These are phyloP conservation scores for Acmispon strigosus DNA, from an alignment of 306 rosid species.

Conservation along the genomic window DNA sequence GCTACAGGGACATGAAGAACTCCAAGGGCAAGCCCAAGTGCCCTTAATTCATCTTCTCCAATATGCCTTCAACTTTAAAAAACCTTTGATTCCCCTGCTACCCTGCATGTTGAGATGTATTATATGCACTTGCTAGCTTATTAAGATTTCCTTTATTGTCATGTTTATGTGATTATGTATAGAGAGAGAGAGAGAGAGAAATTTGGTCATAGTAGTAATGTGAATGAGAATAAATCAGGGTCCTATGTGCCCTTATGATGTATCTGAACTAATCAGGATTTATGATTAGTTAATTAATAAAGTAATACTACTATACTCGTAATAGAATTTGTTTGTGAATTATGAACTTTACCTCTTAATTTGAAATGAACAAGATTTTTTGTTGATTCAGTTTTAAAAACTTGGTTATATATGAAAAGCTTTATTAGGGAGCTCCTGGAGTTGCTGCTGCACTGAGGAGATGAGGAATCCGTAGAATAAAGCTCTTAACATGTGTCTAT, in stretches of 20 bases:
- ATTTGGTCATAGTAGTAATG: neutral
- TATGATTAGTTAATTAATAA: neutral
- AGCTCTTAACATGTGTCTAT: too few species aligned
- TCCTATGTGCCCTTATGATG: neutral
- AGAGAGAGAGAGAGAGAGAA: neutral
- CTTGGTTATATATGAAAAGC: too few species aligned
- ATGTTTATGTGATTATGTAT: neutral
- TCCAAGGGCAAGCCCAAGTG: constrained; percentile 71
- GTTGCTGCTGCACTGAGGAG: too few species aligned
- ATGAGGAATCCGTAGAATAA: too few species aligned
- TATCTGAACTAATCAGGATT: neutral
- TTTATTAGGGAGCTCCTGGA: too few species aligned
- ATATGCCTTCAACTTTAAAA: too few species aligned
- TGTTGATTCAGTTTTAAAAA: neutral
- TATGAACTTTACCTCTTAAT: neutral
- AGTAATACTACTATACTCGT: neutral
- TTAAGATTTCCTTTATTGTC: too few species aligned
- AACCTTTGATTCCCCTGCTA: too few species aligned
- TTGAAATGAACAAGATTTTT: neutral
- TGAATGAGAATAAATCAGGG: constrained; percentile 10
- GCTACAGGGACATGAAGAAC: constrained; percentile 73
- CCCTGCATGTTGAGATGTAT: too few species aligned
- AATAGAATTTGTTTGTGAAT: neutral
- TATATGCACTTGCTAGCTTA: too few species aligned
- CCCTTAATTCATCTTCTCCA: constrained; percentile 37